Base-by-base conservation (phyloP, 768 basidiomycete genomes). In the Termitomyces sp. region DNA sequence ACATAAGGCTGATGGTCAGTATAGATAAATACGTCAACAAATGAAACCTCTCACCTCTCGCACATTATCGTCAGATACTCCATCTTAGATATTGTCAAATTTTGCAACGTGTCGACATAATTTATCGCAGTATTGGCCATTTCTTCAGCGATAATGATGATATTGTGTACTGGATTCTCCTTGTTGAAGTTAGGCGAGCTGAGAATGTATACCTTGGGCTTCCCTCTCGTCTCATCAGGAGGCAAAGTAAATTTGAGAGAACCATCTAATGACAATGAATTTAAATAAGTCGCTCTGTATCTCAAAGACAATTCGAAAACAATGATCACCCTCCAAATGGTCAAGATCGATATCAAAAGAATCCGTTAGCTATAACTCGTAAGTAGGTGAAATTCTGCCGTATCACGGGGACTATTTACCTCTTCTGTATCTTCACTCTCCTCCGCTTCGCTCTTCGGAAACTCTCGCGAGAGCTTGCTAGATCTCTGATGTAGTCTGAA, bases 181-280 rank as follows among this genome's bases (percentile, higher is more conserved):
- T 51, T 32, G 19, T 51, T 40, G 15, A 51, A 51, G 22, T 42
- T 43, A 15, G 51, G 51, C 9, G 40, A 41, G 9, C 30, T 28
- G 30, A 51, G 14, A 19, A 42, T 43, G 40, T 42, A 51, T 12
- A 51, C 40, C 21, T 51, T 42, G 6, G 40, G 40, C 12, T 42
- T 34, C 26, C 24, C 48, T 26, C 32, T 19, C 5, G 12, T 11
- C 28, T 41, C 41, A 1, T 51, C 21, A 10, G 40, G 26, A 40
- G 51, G 51, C 12, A 51, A n/a, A 21, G 51, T 51, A 32, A 51
- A 41, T 41, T 15, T 51, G 28, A 51, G 30, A n/a, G 51, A 51
- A 22, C 51, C 51, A 32, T 51, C 51, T 51, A 17, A 22, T 14
- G 15, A 19, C n/a, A 41, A 10, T 32, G 12, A 32, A 35, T 14